Evolutionary conservation across 208 protist genomes (phyloP).

Genomic region (Trypanosoma boissoni): DNA sequence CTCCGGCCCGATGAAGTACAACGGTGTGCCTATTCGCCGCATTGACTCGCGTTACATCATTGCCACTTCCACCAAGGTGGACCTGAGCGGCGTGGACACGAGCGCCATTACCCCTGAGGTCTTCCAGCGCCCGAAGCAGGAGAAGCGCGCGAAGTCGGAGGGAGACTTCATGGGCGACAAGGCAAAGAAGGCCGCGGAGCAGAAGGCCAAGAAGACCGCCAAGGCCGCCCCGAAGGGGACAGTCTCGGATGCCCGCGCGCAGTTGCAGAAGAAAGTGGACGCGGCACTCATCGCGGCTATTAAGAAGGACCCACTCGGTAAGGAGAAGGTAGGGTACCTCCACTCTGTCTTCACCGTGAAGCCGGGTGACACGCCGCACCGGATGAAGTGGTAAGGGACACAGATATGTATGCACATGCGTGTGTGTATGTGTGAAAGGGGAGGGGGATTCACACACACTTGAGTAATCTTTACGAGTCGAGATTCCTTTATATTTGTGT

Average conservation of each 20-base stretch:
- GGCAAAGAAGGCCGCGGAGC: conserved; percentile 67
- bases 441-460: too few relatives aligned
- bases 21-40: conserved; percentile 97
- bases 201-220: conserved; percentile 64
- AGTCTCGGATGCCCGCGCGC: conserved; percentile 65
- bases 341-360: too few relatives aligned
- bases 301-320: conserved; percentile 67
- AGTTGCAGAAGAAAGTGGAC: conserved; percentile 79
- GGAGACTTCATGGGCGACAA: conserved; percentile 85
- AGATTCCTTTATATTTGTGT: too few relatives aligned
- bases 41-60: conserved; percentile 98
- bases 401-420: too few relatives aligned
- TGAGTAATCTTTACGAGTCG: too few relatives aligned
- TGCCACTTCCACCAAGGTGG: conserved; percentile 97
- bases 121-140: conserved; percentile 65
- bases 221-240: conserved; percentile 50
- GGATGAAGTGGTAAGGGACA: too few relatives aligned
- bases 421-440: too few relatives aligned
- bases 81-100: conserved; percentile 88
- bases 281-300: conserved; percentile 69
- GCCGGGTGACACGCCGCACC: too few relatives aligned
- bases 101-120: conserved; percentile 58
- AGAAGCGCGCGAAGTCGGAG: conserved; percentile 80
- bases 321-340: conserved; percentile 77
- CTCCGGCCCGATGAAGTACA: conserved; percentile 95